Conservation (phyloP, 2,329 filamentous ascomycete species). For the Talaromyces amestolkiae region DNA sequence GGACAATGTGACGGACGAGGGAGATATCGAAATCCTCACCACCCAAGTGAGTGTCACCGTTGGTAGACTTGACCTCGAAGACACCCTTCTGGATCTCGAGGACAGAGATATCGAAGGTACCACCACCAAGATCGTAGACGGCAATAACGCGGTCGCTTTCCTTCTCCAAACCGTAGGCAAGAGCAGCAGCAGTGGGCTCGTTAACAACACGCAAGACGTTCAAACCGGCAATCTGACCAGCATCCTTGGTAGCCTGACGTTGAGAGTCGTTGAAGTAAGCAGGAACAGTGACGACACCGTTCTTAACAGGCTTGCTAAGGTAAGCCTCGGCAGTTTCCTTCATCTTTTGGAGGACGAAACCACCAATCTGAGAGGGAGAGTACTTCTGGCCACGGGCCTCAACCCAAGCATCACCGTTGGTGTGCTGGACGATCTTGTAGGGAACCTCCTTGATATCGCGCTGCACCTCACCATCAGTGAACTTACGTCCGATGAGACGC, state of each 20-base stretch:
- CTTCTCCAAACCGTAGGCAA: constrained; percentile 96
- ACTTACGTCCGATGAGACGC: constrained; percentile 97
- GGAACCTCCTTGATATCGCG: constrained; percentile 96
- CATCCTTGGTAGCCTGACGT: constrained; percentile 97
- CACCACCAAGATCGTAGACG: constrained; percentile 96
- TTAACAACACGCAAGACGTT: constrained; percentile 98
- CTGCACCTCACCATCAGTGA: constrained; percentile 89
- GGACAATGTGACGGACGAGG: constrained; percentile 87
- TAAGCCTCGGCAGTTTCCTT: constrained; percentile 97
- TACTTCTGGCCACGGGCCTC: constrained; percentile 91
- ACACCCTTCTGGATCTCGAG: constrained; percentile 97
- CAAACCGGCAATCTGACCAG: constrained; percentile 90
- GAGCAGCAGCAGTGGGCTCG: constrained; percentile 92
- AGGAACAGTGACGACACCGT: constrained; percentile 93
- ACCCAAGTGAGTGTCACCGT: constrained; percentile 97
- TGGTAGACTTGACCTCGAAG: constrained; percentile 98
- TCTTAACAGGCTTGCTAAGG: constrained; percentile 85
- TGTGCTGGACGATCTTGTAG: constrained; percentile 98
- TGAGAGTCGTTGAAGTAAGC: constrained; percentile 99
- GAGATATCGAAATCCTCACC: constrained; percentile 97
- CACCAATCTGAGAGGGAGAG: constrained; percentile 97
- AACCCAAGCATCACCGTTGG: constrained; percentile 95
- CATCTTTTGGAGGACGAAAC: constrained; percentile 96
- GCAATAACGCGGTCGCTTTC: constrained; percentile 84
- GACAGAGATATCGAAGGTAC: constrained; percentile 98